Percentiles rank a stretch among this genome's conserved stretches.
phyloP scores from a whole-genome alignment of 2,329 filamentous ascomycete species.

The Alternaria burnsii region DNA sequence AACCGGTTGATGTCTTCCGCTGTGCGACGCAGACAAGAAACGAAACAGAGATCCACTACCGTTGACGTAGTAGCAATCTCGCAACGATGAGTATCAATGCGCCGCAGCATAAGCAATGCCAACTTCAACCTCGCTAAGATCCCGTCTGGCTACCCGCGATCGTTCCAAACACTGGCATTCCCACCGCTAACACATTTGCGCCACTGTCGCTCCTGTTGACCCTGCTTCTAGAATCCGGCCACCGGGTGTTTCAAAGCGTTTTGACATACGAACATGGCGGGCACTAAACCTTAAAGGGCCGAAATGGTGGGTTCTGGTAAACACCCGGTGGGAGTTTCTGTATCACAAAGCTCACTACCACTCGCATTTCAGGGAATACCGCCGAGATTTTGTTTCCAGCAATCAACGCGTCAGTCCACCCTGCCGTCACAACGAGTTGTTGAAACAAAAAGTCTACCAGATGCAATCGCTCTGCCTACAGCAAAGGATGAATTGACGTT shows the following conservation, averaged over 20 bases:
- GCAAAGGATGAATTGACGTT: neutral
- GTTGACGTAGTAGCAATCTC: constrained; percentile 1
- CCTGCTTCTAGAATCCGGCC: constrained; percentile 14
- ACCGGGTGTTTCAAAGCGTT: constrained; percentile 15
- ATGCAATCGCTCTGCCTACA: neutral
- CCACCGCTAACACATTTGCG: constrained; percentile 7
- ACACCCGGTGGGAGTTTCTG: constrained; percentile 16
- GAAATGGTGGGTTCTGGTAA: constrained; percentile 7
- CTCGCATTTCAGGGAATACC: constrained; percentile 6
- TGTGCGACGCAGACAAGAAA: neutral
- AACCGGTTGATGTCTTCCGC: neutral
- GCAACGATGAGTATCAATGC: constrained; percentile 2
- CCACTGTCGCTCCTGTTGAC: neutral
- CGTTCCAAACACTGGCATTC: neutral
- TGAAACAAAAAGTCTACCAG: constrained; percentile 2
- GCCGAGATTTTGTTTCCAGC: constrained; percentile 9
- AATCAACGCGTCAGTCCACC: constrained; percentile 3
- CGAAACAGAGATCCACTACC: neutral
- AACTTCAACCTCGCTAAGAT: constrained; percentile 10
- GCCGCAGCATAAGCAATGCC: constrained; percentile 10
- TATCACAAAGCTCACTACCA: constrained; percentile 1
- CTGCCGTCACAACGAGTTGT: neutral
- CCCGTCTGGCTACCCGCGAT: neutral
- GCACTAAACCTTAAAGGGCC: constrained; percentile 2
- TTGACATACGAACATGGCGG: neutral